Conservation (phyloP, 2,329 filamentous ascomycete genomes). For the Talaromyces sp. region DNA sequence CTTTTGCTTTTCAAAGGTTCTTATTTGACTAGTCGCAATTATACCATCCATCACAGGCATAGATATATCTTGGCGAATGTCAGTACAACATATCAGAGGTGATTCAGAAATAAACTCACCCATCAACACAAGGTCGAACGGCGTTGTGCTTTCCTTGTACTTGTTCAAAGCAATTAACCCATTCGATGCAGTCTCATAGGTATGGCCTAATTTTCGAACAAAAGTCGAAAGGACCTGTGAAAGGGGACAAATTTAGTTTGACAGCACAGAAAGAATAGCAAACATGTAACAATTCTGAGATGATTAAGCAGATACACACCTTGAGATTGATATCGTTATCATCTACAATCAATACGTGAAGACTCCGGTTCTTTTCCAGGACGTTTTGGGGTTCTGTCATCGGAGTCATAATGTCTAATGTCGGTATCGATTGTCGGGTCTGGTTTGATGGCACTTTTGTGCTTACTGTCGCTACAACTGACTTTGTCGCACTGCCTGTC, state of each 20-base stretch:
- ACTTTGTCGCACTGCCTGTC: too few relatives aligned
- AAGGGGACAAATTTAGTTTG: background rate
- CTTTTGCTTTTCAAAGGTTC: slow-evolving; percentile 32
- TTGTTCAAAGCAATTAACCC: slow-evolving; percentile 39
- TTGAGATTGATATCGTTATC: slow-evolving; percentile 43
- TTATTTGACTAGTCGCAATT: slow-evolving; percentile 40
- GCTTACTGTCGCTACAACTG: background rate
- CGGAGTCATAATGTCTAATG: background rate
- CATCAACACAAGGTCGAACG: slow-evolving; percentile 37
- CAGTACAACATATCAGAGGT: background rate
- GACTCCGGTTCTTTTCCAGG: slow-evolving; percentile 9
- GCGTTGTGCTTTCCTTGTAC: slow-evolving; percentile 26
- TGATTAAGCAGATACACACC: slow-evolving; percentile 14
- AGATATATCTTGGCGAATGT: slow-evolving; percentile 34
- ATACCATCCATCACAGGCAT: slow-evolving; percentile 47
- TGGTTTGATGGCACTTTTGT: too few relatives aligned
- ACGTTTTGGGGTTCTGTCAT: background rate
- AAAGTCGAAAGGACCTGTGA: slow-evolving; percentile 36
- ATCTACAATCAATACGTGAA: slow-evolving; percentile 39
- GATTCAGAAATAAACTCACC: slow-evolving; percentile 26
- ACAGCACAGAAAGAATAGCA: background rate
- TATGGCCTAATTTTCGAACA: slow-evolving; percentile 36
- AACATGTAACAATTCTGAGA: background rate
- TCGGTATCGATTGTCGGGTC: background rate
- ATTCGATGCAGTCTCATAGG: slow-evolving; percentile 37